Base-by-base conservation (phyloP, 495 filamentous ascomycete genomes). In the Friedmanniomyces endolithicus region DNA sequence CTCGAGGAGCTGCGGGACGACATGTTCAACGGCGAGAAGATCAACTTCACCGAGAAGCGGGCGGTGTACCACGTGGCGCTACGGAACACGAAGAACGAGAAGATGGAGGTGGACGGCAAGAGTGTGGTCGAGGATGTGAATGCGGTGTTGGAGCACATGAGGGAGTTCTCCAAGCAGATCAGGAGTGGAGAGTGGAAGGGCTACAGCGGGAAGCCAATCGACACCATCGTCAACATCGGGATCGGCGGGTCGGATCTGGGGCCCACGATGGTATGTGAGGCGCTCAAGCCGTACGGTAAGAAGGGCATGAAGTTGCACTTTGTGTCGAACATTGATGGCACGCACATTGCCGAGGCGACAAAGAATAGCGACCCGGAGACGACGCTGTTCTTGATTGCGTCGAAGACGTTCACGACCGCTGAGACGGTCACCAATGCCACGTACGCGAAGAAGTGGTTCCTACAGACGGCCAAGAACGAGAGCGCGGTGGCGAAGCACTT, bases 241-340 rank as follows among this genome's bases (percentile, higher is more conserved):
- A 98, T 98, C 71, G 92, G 92, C 72, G 92, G 92, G 61, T 96
- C 90, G 52, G 92, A 98, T 72, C 82, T 98, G 86, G 92, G 92
- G 37, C 92, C 92, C 22, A 94, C 97, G 62, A 98, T 98, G 92
- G 92, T 98, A 53, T 89, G 87, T 33, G 92, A 98, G 71, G 87
- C 92, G 16, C 80, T 98, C 59, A 96, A 95, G 76, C 80, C 88
- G 62, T 98, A 98, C 68, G 85, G 86, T 40, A 80, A 85, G 70
- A 83, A 82, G 53, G 80, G 83, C 68, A 73, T 90, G 68, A 95
- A 80, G 34, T 76, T 97, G 47, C 92, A 96, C 78, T 98, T 98
- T 65, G 92, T 98, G 56, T 97, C 92, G 71, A 98, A 98, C 77
- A 95, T 98, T 64, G 92, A 98, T 67, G 92, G 92, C 59, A 97